Evolutionary conservation across 1,284 basidiomycete species (phyloP), one percentile per base, ranked within the genome.

Genomic region (Marasmius tenuissimus): DNA sequence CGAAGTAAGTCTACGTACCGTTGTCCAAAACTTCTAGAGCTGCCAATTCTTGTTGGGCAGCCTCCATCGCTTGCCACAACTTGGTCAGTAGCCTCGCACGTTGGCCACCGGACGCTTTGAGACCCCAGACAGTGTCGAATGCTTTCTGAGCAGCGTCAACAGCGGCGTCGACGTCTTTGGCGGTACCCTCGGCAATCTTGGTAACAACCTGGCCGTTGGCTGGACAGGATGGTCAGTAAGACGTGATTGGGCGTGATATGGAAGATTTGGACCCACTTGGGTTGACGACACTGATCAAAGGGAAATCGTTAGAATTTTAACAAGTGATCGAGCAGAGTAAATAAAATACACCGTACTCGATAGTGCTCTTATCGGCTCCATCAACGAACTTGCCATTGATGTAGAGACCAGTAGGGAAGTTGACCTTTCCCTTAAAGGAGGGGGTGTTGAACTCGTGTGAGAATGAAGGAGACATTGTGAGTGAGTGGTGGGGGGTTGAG

Each of bases 351-450:
- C 73, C 81, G 68, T 68, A 87, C 82, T 88, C 85, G 69, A 89
- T 84, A 38, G 83, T 85, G 27, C 78, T 83, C 11, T 80, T 76
- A 61, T 87, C 83, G n/a, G 78, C 78, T n/a, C 89, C 91, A 65
- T 88, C 85, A 47, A 85, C 80, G 72, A 88, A 96, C 78, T 96
- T 76, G 74, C 91, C 91, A 76, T 88, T 81, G 78, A 97, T 94
- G 82, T 86, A 96, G 66, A 96, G 76, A 53, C 93, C 93, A 34
- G 89, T 88, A 65, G 76, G 80, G 76, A 93, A 84, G 58, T 82
- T 81, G 52, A 86, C 82, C 66, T 85, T 84, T 61, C 91, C 92
- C 78, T 91, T 91, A 86, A 78, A 93, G 66, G 78, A 70, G 66
- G 83, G 80, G 22, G 81, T 85, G 68, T 91, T 74, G 75, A 92